A percentile compares a stretch with the other conserved stretches of the same genome.
phyloP scores from a whole-genome alignment of 345 rosid genomes.

The Camelina hispida region DNA sequence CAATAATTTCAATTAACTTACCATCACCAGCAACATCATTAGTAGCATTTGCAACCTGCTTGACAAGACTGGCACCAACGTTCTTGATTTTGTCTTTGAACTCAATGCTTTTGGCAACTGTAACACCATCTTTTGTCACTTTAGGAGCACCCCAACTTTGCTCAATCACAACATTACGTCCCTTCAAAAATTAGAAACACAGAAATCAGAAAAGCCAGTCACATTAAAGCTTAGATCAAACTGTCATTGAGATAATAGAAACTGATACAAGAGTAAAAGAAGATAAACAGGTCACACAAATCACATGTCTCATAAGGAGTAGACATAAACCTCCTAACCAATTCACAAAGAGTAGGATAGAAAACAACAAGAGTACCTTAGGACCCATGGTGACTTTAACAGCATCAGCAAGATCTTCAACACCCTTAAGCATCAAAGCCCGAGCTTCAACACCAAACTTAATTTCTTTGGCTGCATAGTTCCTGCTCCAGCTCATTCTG shows the following conservation, averaged over 20 bases:
- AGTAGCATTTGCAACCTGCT: constrained; percentile 99
- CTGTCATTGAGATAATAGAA: background rate
- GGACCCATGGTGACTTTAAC: constrained; percentile 83
- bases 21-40: constrained; percentile 98
- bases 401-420: constrained; percentile 71
- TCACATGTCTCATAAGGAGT: background rate
- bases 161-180: constrained; percentile 88
- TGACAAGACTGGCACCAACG: constrained; percentile 97
- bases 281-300: background rate
- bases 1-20: constrained; percentile 30
- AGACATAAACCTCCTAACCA: background rate
- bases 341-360: background rate
- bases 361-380: constrained; percentile 45
- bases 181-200: constrained; percentile 49
- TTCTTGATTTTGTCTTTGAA: constrained; percentile 87
- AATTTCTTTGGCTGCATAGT: constrained; percentile 69
- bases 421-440: constrained; percentile 72
- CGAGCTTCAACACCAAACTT: constrained; percentile 70
- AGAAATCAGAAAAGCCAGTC: background rate
- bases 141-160: constrained; percentile 98
- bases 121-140: constrained; percentile 98
- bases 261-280: too few relatives aligned
- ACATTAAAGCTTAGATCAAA: background rate
- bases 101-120: constrained; percentile 97
- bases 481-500: constrained; percentile 42